Base-by-base conservation (phyloP, 805 yeast species). In the Cyberlindnera maritima region DNA sequence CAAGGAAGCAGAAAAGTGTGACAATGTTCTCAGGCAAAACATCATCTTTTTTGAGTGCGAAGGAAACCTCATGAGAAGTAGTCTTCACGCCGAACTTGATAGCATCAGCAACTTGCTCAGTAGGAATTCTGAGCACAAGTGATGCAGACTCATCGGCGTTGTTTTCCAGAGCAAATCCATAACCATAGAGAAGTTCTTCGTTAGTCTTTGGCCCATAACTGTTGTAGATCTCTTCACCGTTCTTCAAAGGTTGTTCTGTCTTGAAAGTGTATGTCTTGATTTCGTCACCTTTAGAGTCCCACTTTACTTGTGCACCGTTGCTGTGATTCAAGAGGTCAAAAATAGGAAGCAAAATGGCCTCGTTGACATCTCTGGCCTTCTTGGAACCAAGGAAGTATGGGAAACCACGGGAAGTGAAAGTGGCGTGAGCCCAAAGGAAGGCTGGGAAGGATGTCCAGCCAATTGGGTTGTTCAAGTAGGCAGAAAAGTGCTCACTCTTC, bases 151-250 rank as follows among this genome's bases (percentile, higher is more conserved):
- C 92, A 31, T 79, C 79, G 10, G 68, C 67, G 55, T 85, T 86
- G 39, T 76, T 65, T 15, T 74, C 74, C 2, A 81, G 41, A 10
- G 81, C 75, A 64, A 91, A 91, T 0, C 97, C 97, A 62, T 91
- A 91, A 0, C 85, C 90, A 55, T 90, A 66, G 6, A 91, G 64
- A 23, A 90, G 64, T 53, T 88, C 96, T 53, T 87, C 95, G 59
- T 89, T 90, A 0, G 94, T 85, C 63, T 89, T 90, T 44, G 86
- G 80, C 2, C 97, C 97, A 64, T 91, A 90, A 64, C 88, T 87
- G 61, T 90, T 90, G 65, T 66, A 87, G 1, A 91, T 51, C 60
- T 88, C 85, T 2, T 66, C 61, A 2, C 76, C 77, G 2, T 50
- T 53, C 3, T 47, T 41, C n/a, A 55, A 42, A 8, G 46, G 37